Conservation (phyloP, 2,329 filamentous ascomycete species). For the Sporothrix globosa region DNA sequence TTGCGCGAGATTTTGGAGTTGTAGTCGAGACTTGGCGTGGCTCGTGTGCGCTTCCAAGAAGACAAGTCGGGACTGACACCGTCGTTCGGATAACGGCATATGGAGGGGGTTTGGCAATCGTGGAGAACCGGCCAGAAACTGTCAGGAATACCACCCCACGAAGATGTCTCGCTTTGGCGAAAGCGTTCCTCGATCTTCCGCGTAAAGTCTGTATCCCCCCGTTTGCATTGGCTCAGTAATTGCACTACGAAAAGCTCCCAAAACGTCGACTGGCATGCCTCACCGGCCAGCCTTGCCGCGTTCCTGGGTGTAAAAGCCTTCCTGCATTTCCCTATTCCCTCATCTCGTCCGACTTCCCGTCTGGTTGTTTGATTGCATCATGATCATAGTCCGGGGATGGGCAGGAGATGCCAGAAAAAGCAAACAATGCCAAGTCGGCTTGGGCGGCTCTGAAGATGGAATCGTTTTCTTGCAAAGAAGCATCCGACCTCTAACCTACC, state of each 20-base stretch:
- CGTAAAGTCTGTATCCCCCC: not conserved
- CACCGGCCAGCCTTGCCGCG: slow-evolving; percentile 5
- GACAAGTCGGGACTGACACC: not conserved
- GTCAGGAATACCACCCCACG: slow-evolving; percentile 14
- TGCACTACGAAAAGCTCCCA: too few relatives aligned
- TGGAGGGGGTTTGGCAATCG: not conserved
- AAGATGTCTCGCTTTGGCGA: slow-evolving; percentile 4
- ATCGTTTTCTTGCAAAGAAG: not conserved
- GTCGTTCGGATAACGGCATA: not conserved
- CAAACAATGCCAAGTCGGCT: slow-evolving; percentile 22
- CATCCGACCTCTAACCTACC: not conserved
- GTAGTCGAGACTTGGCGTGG: slow-evolving; percentile 6
- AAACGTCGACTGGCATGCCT: not conserved
- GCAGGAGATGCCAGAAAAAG: not conserved
- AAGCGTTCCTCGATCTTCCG: slow-evolving; percentile 22
- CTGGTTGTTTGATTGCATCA: not conserved
- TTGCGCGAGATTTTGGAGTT: not conserved
- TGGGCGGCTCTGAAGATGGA: slow-evolving; percentile 6
- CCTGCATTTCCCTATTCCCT: slow-evolving; percentile 1
- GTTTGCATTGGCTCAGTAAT: too few relatives aligned
- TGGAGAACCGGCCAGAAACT: not conserved
- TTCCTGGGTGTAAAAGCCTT: not conserved
- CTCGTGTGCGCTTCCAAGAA: not conserved
- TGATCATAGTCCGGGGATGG: not conserved
- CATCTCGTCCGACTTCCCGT: not conserved